Evolutionary conservation across 352 stramenopile genomes (phyloP).

Genomic region (Pythium sukuiense): DNA sequence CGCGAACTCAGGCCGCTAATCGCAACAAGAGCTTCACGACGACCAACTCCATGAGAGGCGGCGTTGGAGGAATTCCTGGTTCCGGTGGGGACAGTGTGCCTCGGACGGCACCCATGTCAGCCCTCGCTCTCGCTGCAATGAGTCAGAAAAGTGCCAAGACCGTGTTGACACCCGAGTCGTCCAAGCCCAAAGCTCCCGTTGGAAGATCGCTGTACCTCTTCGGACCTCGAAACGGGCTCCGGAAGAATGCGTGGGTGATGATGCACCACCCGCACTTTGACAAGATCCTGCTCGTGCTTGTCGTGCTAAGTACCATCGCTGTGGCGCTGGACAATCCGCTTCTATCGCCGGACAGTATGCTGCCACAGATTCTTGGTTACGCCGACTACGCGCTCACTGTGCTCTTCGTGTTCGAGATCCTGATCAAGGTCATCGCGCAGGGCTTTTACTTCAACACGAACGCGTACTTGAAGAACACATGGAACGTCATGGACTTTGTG

Average conservation of each 20-base stretch:
- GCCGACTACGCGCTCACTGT: slow-evolving; percentile 59
- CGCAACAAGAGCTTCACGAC: neutral
- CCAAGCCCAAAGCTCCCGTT: slow-evolving; percentile 17
- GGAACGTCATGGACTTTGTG: slow-evolving; percentile 86
- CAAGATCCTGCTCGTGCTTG: slow-evolving; percentile 60
- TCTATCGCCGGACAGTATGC: slow-evolving; percentile 36
- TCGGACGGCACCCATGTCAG: slow-evolving; percentile 21
- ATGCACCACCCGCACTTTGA: slow-evolving; percentile 66
- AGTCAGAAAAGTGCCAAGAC: slow-evolving; percentile 27
- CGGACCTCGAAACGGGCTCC: slow-evolving; percentile 32
- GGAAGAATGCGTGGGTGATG: slow-evolving; percentile 41
- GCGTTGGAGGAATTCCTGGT: neutral
- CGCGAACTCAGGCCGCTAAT: neutral
- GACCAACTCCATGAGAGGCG: neutral
- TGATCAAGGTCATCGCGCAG: slow-evolving; percentile 76
- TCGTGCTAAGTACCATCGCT: slow-evolving; percentile 56
- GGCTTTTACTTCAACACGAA: slow-evolving; percentile 52
- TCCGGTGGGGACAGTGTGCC: neutral
- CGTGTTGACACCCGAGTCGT: slow-evolving; percentile 7
- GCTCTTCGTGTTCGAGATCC: slow-evolving; percentile 75
- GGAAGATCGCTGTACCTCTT: slow-evolving; percentile 39
- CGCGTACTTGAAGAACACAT: slow-evolving; percentile 75
- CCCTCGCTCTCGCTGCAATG: slow-evolving; percentile 25
- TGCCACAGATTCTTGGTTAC: slow-evolving; percentile 32
- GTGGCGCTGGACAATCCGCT: slow-evolving; percentile 81